These are phyloP conservation scores for Suhomyces wounanorum DNA, from an alignment of 1,139 yeast species.

Conservation along the genomic window DNA sequence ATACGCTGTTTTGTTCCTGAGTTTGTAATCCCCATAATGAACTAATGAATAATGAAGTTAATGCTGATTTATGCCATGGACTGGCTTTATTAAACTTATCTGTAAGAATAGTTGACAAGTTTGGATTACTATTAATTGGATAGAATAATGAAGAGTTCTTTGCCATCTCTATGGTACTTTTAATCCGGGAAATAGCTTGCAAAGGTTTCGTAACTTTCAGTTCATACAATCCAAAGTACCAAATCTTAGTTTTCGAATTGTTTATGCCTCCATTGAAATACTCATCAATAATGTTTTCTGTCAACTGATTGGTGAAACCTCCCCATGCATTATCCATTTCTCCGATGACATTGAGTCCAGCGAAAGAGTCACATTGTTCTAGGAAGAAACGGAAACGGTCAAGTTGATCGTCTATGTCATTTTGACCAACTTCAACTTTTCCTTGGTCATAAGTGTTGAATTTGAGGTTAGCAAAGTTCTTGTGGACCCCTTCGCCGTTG, in stretches of 20 bases:
- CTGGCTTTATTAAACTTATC: conserved; percentile 21
- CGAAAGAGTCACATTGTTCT: conserved; percentile 77
- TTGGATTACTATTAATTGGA: conserved; percentile 39
- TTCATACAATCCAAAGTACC: conserved; percentile 35
- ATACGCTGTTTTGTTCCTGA: conserved; percentile 22
- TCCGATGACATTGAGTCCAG: conserved; percentile 67
- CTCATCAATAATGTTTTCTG: conserved; percentile 67
- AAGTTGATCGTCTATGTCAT: conserved; percentile 52
- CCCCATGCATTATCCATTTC: conserved; percentile 85
- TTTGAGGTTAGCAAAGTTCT: conserved; percentile 30
- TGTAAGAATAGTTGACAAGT: conserved; percentile 4
- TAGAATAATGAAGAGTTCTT: conserved; percentile 50
- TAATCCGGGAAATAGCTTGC: conserved; percentile 42
- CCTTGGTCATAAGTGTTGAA: conserved; percentile 35
- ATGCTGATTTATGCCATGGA: conserved; percentile 46
- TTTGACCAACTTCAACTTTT: conserved; percentile 28
- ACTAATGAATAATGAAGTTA: conserved; percentile 34
- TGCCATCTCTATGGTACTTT: conserved; percentile 46
- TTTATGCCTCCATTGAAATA: conserved; percentile 58
- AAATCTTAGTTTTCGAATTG: conserved; percentile 43
- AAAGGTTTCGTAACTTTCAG: neutral
- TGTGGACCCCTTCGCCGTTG: conserved; percentile 24
- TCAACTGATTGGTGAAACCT: conserved; percentile 61
- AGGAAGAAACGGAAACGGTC: conserved; percentile 59
- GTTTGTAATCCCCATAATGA: conserved; percentile 44